Evolutionary conservation across 495 filamentous ascomycete species (phyloP), one percentile per base, ranked within the genome.

Genomic region (Penicillium flavigenum): DNA sequence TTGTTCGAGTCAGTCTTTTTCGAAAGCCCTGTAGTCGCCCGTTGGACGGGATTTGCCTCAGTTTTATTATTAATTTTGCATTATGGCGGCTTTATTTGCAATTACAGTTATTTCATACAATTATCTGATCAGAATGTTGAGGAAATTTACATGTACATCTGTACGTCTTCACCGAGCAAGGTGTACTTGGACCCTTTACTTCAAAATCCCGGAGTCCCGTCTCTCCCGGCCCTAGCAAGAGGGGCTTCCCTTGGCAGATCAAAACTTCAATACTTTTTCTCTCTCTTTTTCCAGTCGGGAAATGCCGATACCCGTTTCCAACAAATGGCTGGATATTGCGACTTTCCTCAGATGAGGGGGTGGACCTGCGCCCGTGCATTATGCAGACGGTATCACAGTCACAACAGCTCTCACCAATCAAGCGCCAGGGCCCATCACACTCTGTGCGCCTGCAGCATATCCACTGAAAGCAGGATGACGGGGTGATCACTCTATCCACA

Each of bases 361-460:
- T 50, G 24, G 54, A 55, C 51, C 50, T 47, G 60, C 27, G 39
- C 49, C 51, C 48, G 64, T 70, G 65, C 67, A 60, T 63, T 17
- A 67, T 76, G 73, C 73, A 76, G 57, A 44, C 14, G 47, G 27
- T 48, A 63, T 75, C 74, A 76, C 72, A 72, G 52, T 76, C 74
- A 75, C 73, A 74, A 48, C 64, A 55, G 55, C 59, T 20, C 59
- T 64, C 66, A 49, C 67, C 72, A 69, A 71, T 66, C 64, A 64
- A 62, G 42, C 47, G 16, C 50, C 58, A 41, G 43, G 27, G 46
- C 51, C 43, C 55, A 46, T 69, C 68, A 64, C 65, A 51, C 63
- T 63, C 61, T 54, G 71, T 67, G 66, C 70, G 22, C 39, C 45
- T 46, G 45, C 52, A 22, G 11, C 1, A n/a, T 53, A 48, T 63